Conservation (phyloP, 441 rosid species). For the Melastoma candidum region DNA sequence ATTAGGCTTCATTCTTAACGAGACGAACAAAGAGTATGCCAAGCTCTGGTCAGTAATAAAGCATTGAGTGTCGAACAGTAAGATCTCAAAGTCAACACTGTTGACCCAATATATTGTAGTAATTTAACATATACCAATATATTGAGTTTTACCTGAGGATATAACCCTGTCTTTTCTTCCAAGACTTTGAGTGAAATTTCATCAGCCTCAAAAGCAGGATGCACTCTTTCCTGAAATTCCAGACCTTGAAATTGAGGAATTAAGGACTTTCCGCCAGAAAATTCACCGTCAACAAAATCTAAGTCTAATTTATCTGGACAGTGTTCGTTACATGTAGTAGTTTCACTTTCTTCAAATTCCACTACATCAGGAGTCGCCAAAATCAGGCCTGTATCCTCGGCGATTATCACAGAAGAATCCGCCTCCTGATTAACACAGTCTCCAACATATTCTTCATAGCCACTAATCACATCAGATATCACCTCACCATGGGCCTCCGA, state of each 20-base stretch:
- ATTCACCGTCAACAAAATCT: constrained; percentile 14
- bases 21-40: too few relatives aligned
- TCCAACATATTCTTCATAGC: constrained; percentile 14
- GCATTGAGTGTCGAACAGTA: too few relatives aligned
- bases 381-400: constrained; percentile 16
- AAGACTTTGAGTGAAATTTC: constrained; percentile 13
- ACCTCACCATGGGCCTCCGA: constrained; percentile 23
- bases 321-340: constrained; percentile 18
- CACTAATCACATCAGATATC: constrained; percentile 29
- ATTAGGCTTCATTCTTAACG: too few relatives aligned
- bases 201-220: constrained; percentile 22
- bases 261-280: constrained; percentile 19
- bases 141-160: constrained; percentile 6
- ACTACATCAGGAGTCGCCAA: constrained; percentile 14
- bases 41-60: too few relatives aligned
- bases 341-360: constrained; percentile 19
- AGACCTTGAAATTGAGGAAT: constrained; percentile 18
- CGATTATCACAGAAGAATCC: constrained; percentile 5
- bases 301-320: constrained; percentile 17
- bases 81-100: too few relatives aligned
- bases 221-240: constrained; percentile 22
- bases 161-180: constrained; percentile 22
- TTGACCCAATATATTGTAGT: too few relatives aligned
- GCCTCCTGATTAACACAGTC: constrained; percentile 17
- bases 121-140: too few relatives aligned